Evolutionary conservation across 352 stramenopile species (phyloP).

Genomic region (Phytophthora syringae): DNA sequence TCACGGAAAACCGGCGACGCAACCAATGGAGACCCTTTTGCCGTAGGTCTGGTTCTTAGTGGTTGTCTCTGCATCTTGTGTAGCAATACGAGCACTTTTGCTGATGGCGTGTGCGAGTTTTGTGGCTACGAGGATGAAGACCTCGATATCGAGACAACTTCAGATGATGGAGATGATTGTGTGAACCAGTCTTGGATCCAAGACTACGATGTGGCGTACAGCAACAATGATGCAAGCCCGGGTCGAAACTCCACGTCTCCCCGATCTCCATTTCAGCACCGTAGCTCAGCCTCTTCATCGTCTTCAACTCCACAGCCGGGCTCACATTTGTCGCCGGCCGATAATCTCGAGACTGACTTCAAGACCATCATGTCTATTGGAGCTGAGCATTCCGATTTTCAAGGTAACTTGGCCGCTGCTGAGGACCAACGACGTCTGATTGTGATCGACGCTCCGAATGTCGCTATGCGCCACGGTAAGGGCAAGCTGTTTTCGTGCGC

Average conservation of each 20-base stretch:
- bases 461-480: constrained; percentile 83
- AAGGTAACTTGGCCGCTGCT: constrained; percentile 15
- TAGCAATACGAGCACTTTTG: constrained; percentile 46
- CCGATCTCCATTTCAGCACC: background rate
- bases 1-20: background rate
- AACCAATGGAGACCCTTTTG: constrained; percentile 17
- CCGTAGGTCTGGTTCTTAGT: constrained; percentile 14
- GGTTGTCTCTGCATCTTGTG: constrained; percentile 42
- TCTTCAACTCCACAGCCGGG: constrained; percentile 8
- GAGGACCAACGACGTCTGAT: constrained; percentile 54
- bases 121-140: constrained; percentile 45
- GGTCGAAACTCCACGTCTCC: background rate
- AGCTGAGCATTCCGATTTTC: constrained; percentile 37
- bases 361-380: constrained; percentile 56
- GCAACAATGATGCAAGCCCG: constrained; percentile 11
- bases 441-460: constrained; percentile 76
- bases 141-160: constrained; percentile 13
- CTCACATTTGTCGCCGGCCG: constrained; percentile 7
- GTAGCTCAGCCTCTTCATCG: background rate
- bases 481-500: constrained; percentile 78
- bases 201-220: constrained; percentile 18
- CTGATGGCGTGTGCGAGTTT: constrained; percentile 41
- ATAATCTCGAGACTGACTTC: constrained; percentile 32
- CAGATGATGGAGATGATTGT: constrained; percentile 13
- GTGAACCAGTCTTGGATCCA: constrained; percentile 14